Percentiles rank a stretch among this genome's conserved stretches.
Evolutionary conservation across 208 protist species (phyloP).

Genomic region (Leishmania braziliensis): DNA sequence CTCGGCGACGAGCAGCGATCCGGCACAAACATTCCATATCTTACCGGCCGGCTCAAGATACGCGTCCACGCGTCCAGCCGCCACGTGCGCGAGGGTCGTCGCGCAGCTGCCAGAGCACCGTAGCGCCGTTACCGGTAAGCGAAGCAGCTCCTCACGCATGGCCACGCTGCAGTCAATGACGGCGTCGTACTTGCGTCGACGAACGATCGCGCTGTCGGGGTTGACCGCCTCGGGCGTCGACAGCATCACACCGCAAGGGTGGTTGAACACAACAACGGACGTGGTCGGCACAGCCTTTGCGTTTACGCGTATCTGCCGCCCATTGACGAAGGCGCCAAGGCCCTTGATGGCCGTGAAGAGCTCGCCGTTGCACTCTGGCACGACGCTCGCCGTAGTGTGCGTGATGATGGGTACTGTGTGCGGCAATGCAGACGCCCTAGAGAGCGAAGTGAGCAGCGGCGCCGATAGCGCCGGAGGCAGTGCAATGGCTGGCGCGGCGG

Average conservation of each 20-base stretch:
- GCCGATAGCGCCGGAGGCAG: background rate
- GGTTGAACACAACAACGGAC: conserved; percentile 52
- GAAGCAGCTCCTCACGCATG: conserved; percentile 36
- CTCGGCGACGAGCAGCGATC: conserved; percentile 67
- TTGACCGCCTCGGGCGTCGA: conserved; percentile 18
- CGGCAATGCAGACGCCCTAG: background rate
- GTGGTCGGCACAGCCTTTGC: conserved; percentile 16
- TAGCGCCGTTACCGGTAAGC: conserved; percentile 37
- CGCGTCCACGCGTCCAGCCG: conserved; percentile 58
- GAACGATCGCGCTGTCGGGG: conserved; percentile 5
- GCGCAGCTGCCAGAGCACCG: conserved; percentile 52
- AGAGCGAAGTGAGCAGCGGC: background rate
- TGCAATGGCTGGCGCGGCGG: background rate
- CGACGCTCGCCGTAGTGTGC: conserved; percentile 10
- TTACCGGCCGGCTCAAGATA: conserved; percentile 65
- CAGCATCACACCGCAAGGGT: conserved; percentile 37
- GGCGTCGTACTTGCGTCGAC: conserved; percentile 25
- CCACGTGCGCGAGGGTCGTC: conserved; percentile 53
- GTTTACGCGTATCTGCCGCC: conserved; percentile 40
- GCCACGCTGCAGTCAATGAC: conserved; percentile 40
- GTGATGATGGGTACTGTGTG: background rate
- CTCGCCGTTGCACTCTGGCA: conserved; percentile 53
- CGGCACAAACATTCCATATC: conserved; percentile 69
- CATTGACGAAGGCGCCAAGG: conserved; percentile 65
- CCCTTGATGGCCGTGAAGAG: conserved; percentile 77